These are phyloP conservation scores for Gyromitra esculenta DNA, from an alignment of 2,329 filamentous ascomycete species.

Conservation along the genomic window DNA sequence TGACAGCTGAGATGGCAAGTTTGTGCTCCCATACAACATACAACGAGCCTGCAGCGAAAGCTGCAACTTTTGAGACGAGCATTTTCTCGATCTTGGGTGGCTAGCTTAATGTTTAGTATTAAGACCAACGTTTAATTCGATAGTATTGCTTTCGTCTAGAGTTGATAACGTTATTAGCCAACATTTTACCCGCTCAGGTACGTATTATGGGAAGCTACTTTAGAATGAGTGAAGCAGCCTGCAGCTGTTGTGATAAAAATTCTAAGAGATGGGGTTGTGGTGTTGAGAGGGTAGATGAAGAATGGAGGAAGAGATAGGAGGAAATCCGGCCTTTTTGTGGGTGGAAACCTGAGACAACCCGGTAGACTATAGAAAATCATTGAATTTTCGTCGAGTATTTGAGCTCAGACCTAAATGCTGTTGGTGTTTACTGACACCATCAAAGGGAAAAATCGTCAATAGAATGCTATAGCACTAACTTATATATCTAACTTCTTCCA, in stretches of 20 bases:
- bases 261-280: background rate
- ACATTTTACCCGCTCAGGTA: background rate
- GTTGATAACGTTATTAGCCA: background rate
- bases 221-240: background rate
- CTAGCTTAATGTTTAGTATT: background rate
- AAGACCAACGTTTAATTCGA: background rate
- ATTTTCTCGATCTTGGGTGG: background rate
- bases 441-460: background rate
- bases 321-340: constrained; percentile 11
- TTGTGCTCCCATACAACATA: constrained; percentile 31
- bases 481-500: background rate
- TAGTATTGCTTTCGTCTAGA: background rate
- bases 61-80: constrained; percentile 8
- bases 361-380: background rate
- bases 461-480: background rate
- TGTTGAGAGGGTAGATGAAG: background rate
- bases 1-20: background rate
- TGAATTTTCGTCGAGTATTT: background rate
- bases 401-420: constrained; percentile 1
- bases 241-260: background rate
- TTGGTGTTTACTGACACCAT: background rate
- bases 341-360: background rate
- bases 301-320: background rate
- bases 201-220: background rate
- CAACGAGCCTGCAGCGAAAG: background rate